phyloP scores from a whole-genome alignment of 352 stramenopile genomes.

The Pythium brachiatum region DNA sequence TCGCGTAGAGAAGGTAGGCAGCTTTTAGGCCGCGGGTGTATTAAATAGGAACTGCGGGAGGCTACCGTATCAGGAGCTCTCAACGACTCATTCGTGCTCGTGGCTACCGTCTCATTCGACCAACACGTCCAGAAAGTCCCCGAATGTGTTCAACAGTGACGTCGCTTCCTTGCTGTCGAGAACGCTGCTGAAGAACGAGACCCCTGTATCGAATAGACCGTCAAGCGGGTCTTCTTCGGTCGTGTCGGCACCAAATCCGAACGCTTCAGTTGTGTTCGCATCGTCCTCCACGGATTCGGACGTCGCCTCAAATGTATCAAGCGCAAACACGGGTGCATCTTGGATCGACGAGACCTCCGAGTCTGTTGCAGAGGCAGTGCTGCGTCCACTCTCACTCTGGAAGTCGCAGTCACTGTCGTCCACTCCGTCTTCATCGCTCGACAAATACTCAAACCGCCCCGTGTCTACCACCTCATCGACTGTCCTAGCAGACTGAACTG shows the following conservation, averaged over 20 bases:
- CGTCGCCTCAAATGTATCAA: not conserved
- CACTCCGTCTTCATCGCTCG: slow-evolving; percentile 13
- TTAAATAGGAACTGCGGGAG: slow-evolving; percentile 5
- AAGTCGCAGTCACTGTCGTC: not conserved
- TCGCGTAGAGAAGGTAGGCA: not conserved
- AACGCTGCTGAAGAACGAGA: slow-evolving; percentile 52
- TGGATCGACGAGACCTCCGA: not conserved
- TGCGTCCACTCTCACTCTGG: not conserved
- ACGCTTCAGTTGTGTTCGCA: not conserved
- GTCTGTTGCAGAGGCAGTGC: not conserved
- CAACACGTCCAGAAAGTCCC: slow-evolving; percentile 66
- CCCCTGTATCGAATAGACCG: slow-evolving; percentile 37
- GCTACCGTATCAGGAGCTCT: not conserved
- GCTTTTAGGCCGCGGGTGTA: not conserved
- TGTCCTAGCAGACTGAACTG: slow-evolving; percentile 17
- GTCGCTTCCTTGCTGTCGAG: slow-evolving; percentile 60
- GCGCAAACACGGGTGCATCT: not conserved
- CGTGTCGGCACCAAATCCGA: not conserved
- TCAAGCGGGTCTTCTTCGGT: slow-evolving; percentile 2
- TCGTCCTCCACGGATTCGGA: not conserved
- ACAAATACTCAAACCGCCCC: slow-evolving; percentile 19
- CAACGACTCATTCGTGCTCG: not conserved
- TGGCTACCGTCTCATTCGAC: slow-evolving; percentile 35
- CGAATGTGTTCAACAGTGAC: slow-evolving; percentile 68
- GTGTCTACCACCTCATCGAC: slow-evolving; percentile 13